Percentiles rank a stretch among this genome's conserved stretches.
phyloP scores from a whole-genome alignment of 176 grass and related monocot genomes.

The Lolium perenne region DNA sequence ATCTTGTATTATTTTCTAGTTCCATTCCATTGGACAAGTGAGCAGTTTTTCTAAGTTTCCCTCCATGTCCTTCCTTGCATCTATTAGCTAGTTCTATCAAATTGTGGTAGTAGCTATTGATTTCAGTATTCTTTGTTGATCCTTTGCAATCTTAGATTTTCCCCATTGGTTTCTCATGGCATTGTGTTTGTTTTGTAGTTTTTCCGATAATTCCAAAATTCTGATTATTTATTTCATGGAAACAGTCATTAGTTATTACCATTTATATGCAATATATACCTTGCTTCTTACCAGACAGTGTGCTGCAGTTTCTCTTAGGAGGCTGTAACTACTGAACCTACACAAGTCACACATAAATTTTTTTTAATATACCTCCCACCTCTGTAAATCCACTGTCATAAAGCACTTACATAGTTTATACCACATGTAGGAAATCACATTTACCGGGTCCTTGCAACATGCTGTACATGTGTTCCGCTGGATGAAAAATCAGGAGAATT shows the following conservation, averaged over 20 bases:
- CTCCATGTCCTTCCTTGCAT: background rate
- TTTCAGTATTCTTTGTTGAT: slow-evolving; percentile 7
- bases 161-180: background rate
- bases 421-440: slow-evolving; percentile 74
- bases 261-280: background rate
- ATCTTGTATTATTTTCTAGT: background rate
- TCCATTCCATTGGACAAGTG: background rate
- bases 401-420: slow-evolving; percentile 33
- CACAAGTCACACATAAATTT: background rate
- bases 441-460: slow-evolving; percentile 68
- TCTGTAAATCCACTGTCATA: slow-evolving; percentile 24
- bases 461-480: slow-evolving; percentile 80
- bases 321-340: background rate
- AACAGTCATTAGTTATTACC: background rate
- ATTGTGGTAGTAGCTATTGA: background rate
- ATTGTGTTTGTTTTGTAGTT: background rate
- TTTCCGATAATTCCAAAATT: slow-evolving; percentile 2
- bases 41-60: background rate
- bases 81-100: slow-evolving; percentile 4
- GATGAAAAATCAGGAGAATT: slow-evolving; percentile 96
- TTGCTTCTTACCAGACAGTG: background rate
- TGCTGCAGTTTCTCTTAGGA: background rate
- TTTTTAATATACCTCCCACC: background rate
- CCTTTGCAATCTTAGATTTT: background rate
- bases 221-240: background rate